Percentiles rank a stretch among this genome's conserved stretches.
Evolutionary conservation across 441 rosid genomes (phyloP).

Genomic region (Hura crepitans): DNA sequence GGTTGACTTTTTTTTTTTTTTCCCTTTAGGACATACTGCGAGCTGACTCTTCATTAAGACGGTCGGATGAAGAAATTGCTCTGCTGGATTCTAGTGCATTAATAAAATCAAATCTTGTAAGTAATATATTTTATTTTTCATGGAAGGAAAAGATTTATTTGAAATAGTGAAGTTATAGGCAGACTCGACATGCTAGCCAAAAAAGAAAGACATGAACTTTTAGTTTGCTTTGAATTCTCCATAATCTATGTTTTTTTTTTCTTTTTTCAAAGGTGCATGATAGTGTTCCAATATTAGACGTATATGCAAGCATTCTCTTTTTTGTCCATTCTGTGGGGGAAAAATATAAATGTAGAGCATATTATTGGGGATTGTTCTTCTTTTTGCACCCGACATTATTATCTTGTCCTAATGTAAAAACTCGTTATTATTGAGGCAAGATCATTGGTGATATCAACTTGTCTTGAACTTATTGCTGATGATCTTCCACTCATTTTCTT

Average conservation of each 20-base stretch:
- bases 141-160: conserved; percentile 4
- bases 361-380: not conserved
- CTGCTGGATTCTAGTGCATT: conserved; percentile 63
- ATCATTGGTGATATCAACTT: not conserved
- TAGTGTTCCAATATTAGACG: not conserved
- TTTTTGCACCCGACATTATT: not conserved
- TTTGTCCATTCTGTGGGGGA: not conserved
- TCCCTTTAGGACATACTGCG: conserved; percentile 62
- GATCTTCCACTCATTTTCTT: not conserved
- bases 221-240: not conserved
- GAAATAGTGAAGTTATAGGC: not conserved
- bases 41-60: conserved; percentile 59
- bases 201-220: not conserved
- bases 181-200: not conserved
- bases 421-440: not conserved
- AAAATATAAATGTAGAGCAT: not conserved
- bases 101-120: conserved; percentile 73
- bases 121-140: conserved; percentile 23
- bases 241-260: not conserved
- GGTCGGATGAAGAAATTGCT: conserved; percentile 68
- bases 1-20: conserved; percentile 21
- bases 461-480: not conserved
- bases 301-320: not conserved
- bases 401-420: not conserved
- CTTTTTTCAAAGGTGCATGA: not conserved